Evolutionary conservation across 352 stramenopile genomes (phyloP).

Genomic region (Pythium volutum): DNA sequence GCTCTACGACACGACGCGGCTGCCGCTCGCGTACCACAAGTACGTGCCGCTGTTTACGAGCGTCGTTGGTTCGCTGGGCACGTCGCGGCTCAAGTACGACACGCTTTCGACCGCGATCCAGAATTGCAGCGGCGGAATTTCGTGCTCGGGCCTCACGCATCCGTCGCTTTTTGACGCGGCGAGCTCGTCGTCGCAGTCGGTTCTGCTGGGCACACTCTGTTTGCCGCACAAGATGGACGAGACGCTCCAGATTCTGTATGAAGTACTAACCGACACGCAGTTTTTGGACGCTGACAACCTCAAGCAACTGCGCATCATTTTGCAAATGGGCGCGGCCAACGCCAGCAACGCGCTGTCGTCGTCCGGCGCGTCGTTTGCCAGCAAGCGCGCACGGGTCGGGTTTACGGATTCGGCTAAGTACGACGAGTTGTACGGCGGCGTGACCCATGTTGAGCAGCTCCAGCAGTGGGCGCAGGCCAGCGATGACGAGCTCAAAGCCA

Average conservation of each 20-base stretch:
- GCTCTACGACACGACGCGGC: slow-evolving; percentile 50
- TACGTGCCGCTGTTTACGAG: slow-evolving; percentile 72
- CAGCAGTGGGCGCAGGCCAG: slow-evolving; percentile 68
- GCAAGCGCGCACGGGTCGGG: slow-evolving; percentile 50
- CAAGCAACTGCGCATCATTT: slow-evolving; percentile 63
- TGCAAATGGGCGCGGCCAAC: slow-evolving; percentile 66
- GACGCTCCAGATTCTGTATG: slow-evolving; percentile 50
- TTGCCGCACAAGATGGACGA: slow-evolving; percentile 73
- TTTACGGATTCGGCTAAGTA: slow-evolving; percentile 52
- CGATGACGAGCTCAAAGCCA: slow-evolving; percentile 56
- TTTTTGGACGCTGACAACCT: slow-evolving; percentile 69
- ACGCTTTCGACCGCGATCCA: slow-evolving; percentile 67
- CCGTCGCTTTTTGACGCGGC: slow-evolving; percentile 52
- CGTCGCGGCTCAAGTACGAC: slow-evolving; percentile 60
- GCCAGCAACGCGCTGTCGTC: slow-evolving; percentile 73
- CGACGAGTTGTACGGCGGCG: slow-evolving; percentile 65
- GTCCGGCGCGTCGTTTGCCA: slow-evolving; percentile 56
- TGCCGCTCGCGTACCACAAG: slow-evolving; percentile 60
- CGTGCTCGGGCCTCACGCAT: slow-evolving; percentile 48
- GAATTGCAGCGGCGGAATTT: slow-evolving; percentile 77
- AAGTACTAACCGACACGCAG: slow-evolving; percentile 73
- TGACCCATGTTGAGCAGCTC: slow-evolving; percentile 75
- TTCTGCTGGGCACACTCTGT: slow-evolving; percentile 67
- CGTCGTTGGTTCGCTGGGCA: slow-evolving; percentile 73
- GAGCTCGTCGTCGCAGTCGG: slow-evolving; percentile 44